These are phyloP conservation scores for Coprinopsis cinerea DNA, from an alignment of 768 basidiomycete species.

Conservation along the genomic window DNA sequence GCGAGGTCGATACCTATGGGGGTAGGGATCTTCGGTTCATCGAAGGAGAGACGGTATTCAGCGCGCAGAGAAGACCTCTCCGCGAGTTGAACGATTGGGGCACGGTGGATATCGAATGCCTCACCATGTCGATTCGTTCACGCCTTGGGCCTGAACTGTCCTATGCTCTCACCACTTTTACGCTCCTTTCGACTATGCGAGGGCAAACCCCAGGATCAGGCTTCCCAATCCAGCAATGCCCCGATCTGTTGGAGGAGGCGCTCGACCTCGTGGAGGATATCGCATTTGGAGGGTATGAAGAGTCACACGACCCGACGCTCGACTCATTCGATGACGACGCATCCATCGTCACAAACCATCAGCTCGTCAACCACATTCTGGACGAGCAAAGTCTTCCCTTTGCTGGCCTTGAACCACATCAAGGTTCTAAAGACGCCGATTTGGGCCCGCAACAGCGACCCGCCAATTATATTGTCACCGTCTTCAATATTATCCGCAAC, in stretches of 20 bases:
- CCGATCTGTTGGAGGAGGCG: conserved; percentile 79
- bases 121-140: conserved; percentile 90
- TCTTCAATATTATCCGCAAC: conserved; percentile 82
- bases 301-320: conserved; percentile 16
- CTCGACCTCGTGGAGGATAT: conserved; percentile 82
- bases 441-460: conserved; percentile 60
- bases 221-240: conserved; percentile 70
- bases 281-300: conserved; percentile 55
- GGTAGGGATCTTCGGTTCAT: conserved; percentile 73
- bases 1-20: conserved; percentile 70
- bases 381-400: conserved; percentile 59
- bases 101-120: conserved; percentile 82
- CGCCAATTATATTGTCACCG: conserved; percentile 60
- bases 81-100: conserved; percentile 84
- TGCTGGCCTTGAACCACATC: conserved; percentile 43
- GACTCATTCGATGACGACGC: conserved; percentile 25
- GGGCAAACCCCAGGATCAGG: conserved; percentile 58
- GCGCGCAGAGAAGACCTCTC: conserved; percentile 50
- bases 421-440: conserved; percentile 43
- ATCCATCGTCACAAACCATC: conserved; percentile 55
- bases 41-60: conserved; percentile 51
- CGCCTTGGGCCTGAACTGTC: conserved; percentile 79
- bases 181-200: conserved; percentile 73
- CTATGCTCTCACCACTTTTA: conserved; percentile 85
- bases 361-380: conserved; percentile 51